A percentile compares a stretch with the other conserved stretches of the same genome.
phyloP scores from a whole-genome alignment of 1,284 basidiomycete species.

The Leccinum fallax region DNA sequence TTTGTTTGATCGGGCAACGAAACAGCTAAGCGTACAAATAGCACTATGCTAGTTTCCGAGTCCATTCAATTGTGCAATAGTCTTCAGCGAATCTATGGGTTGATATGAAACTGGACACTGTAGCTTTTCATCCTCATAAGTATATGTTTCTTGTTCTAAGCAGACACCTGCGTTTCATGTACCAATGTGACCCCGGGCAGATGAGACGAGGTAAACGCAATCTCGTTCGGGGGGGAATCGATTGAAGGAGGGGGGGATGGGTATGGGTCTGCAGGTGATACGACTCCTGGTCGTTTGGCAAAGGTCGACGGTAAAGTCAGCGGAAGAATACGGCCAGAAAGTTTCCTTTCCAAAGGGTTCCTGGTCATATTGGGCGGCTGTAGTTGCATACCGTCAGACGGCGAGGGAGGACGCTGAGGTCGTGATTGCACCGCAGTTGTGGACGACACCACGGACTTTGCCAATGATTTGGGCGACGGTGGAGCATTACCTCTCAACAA shows the following conservation, averaged over 20 bases:
- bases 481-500: slow-evolving; percentile 46
- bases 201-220: slow-evolving; percentile 16
- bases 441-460: slow-evolving; percentile 18
- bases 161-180: slow-evolving; percentile 19
- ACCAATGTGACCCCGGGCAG: slow-evolving; percentile 6
- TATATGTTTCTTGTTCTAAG: slow-evolving; percentile 27
- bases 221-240: slow-evolving; percentile 59
- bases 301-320: slow-evolving; percentile 23
- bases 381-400: slow-evolving; percentile 3
- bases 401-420: slow-evolving; percentile 12
- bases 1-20: background rate
- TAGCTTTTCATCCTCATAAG: slow-evolving; percentile 25
- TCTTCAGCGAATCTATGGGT: slow-evolving; percentile 6
- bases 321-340: slow-evolving; percentile 37
- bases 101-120: slow-evolving; percentile 3
- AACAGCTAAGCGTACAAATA: background rate
- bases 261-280: slow-evolving; percentile 58
- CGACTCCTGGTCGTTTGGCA: slow-evolving; percentile 28
- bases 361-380: slow-evolving; percentile 16
- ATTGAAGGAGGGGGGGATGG: slow-evolving; percentile 76
- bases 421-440: slow-evolving; percentile 31
- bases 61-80: background rate
- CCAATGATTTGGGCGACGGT: slow-evolving; percentile 14
- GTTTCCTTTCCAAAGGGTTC: slow-evolving; percentile 29
- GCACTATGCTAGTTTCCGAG: background rate